Percentiles rank a stretch among this genome's conserved stretches.
These are phyloP conservation scores for Epicoccum nigrum DNA, from an alignment of 2,329 filamentous ascomycete genomes.

Conservation along the genomic window DNA sequence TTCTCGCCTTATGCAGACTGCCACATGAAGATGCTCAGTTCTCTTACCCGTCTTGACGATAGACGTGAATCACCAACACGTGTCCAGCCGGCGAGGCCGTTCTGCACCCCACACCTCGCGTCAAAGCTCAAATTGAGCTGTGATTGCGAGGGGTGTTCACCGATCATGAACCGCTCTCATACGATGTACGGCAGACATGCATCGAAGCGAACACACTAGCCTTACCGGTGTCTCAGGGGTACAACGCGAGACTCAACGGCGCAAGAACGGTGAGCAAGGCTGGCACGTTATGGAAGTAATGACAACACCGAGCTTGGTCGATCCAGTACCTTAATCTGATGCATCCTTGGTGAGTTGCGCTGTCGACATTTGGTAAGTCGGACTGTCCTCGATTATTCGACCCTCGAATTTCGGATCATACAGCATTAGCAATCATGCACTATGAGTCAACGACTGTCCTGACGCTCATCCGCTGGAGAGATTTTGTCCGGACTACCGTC, in stretches of 20 bases:
- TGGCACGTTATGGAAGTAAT: slow-evolving; percentile 4
- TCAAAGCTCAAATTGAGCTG: neutral
- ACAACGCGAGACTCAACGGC: slow-evolving; percentile 4
- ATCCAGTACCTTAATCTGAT: slow-evolving; percentile 1
- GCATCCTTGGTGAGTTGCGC: neutral
- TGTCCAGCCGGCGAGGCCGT: slow-evolving; percentile 10
- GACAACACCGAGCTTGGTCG: slow-evolving; percentile 4
- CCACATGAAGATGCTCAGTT: neutral
- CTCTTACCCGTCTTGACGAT: slow-evolving; percentile 1
- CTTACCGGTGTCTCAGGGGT: slow-evolving; percentile 4
- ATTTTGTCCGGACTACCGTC: neutral
- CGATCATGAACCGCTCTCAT: slow-evolving; percentile 18
- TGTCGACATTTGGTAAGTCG: neutral
- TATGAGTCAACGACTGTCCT: neutral
- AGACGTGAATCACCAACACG: slow-evolving; percentile 4
- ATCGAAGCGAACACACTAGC: slow-evolving; percentile 13
- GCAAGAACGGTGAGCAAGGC: slow-evolving; percentile 12
- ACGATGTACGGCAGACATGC: slow-evolving; percentile 13
- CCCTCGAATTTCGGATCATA: neutral
- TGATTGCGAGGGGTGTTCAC: slow-evolving; percentile 9
- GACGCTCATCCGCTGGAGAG: slow-evolving; percentile 1
- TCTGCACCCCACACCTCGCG: slow-evolving; percentile 3
- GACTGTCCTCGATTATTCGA: neutral
- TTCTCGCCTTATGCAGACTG: neutral
- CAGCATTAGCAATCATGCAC: neutral